Conservation (phyloP, 306 rosid species). For the Casuarina glauca region DNA sequence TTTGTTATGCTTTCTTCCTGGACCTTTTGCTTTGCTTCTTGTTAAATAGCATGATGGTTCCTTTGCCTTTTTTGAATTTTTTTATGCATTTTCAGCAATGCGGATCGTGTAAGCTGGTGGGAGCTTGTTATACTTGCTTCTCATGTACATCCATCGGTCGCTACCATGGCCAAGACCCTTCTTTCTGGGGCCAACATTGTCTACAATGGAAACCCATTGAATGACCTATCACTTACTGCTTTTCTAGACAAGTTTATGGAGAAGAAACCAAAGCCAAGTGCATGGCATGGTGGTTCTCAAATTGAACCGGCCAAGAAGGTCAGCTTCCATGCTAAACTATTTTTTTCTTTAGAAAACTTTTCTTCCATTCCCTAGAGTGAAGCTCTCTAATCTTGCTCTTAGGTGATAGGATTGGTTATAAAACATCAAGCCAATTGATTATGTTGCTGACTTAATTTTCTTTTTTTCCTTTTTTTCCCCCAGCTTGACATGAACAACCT, state of each 20-base stretch:
- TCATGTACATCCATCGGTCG: constrained; percentile 88
- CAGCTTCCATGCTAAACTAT: constrained; percentile 19
- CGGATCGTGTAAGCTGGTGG: constrained; percentile 91
- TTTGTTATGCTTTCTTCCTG: neutral
- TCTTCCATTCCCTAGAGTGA: neutral
- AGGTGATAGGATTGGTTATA: no score
- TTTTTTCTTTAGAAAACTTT: neutral
- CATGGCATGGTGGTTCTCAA: constrained; percentile 97
- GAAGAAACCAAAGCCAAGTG: constrained; percentile 76
- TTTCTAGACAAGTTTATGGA: constrained; percentile 97
- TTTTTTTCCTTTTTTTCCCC: neutral
- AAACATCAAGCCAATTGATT: constrained; percentile 3
- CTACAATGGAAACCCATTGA: constrained; percentile 85
- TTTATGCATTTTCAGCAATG: constrained; percentile 61
- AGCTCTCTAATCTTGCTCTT: neutral
- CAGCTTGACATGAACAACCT: constrained; percentile 75
- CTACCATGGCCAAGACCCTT: constrained; percentile 87
- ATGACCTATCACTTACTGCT: constrained; percentile 76
- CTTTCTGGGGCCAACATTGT: constrained; percentile 89
- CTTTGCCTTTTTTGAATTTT: neutral
- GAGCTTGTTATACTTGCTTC: constrained; percentile 86
- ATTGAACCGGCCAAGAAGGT: constrained; percentile 97
- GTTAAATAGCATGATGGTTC: neutral
- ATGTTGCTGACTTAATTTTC: constrained; percentile 26
- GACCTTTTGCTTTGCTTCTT: neutral